These are phyloP conservation scores for Erythrophleum fordii DNA, from an alignment of 306 rosid species.

Conservation along the genomic window DNA sequence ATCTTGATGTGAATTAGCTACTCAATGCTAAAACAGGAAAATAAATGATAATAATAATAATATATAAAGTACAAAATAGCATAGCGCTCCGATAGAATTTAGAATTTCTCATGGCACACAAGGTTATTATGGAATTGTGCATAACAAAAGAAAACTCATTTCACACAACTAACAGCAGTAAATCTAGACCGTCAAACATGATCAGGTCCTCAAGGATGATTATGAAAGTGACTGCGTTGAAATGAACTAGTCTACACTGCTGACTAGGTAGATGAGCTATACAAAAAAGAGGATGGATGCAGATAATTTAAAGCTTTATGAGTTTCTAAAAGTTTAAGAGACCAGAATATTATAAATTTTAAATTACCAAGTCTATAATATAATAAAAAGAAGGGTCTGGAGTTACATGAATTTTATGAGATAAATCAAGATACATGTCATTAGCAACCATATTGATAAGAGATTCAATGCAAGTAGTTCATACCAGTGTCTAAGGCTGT, in stretches of 20 bases:
- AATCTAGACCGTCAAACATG: slow-evolving; percentile 17
- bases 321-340: slow-evolving; percentile 15
- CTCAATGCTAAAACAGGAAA: background rate
- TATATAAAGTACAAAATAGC: slow-evolving; percentile 6
- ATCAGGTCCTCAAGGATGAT: background rate
- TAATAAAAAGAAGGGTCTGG: slow-evolving; percentile 27
- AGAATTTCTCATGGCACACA: background rate
- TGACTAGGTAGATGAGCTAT: slow-evolving; percentile 9
- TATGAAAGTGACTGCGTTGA: slow-evolving; percentile 13
- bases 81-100: slow-evolving; percentile 4
- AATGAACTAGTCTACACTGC: background rate
- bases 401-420: slow-evolving; percentile 9
- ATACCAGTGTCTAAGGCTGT: slow-evolving; percentile 98
- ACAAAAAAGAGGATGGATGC: slow-evolving; percentile 8
- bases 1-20: background rate
- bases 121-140: slow-evolving; percentile 20
- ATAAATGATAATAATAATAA: background rate
- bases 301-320: slow-evolving; percentile 23
- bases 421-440: slow-evolving; percentile 20
- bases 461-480: slow-evolving; percentile 1
- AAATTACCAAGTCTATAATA: slow-evolving; percentile 28
- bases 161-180: slow-evolving; percentile 20
- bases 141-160: slow-evolving; percentile 7
- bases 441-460: slow-evolving; percentile 30
- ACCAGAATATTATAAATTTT: slow-evolving; percentile 11